Evolutionary conservation across 768 basidiomycete genomes (phyloP).

Genomic region (Leccinum rimulosum): DNA sequence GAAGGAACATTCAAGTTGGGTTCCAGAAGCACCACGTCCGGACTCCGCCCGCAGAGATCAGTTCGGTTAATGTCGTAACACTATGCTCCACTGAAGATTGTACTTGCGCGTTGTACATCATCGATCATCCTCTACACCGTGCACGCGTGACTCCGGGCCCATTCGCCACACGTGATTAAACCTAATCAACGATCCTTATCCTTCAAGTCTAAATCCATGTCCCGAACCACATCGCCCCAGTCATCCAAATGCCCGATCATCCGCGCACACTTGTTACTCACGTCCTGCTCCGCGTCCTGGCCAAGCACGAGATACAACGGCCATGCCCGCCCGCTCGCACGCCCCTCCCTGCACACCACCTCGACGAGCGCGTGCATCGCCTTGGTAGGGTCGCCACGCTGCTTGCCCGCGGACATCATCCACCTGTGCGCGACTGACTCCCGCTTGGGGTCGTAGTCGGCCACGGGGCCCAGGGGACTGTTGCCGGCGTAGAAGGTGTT

Average conservation of each 20-base stretch:
- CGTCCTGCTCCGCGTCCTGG: slow-evolving; percentile 50
- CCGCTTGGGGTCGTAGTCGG: slow-evolving; percentile 48
- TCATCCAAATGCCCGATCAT: slow-evolving; percentile 48
- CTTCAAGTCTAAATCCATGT: slow-evolving; percentile 38
- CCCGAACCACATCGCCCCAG: slow-evolving; percentile 50
- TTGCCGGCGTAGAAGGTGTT: slow-evolving; percentile 37
- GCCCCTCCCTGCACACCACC: slow-evolving; percentile 48
- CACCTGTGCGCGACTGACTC: slow-evolving; percentile 32
- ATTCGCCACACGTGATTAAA: too few relatives aligned
- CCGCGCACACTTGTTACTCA: slow-evolving; percentile 46
- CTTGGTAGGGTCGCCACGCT: slow-evolving; percentile 56
- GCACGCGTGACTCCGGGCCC: too few relatives aligned
- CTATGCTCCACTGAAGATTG: too few relatives aligned
- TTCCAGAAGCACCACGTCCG: too few relatives aligned
- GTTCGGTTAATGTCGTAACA: too few relatives aligned
- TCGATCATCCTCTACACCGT: too few relatives aligned
- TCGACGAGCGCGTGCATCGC: slow-evolving; percentile 52
- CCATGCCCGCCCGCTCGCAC: slow-evolving; percentile 45
- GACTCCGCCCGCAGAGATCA: too few relatives aligned
- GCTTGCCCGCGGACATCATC: slow-evolving; percentile 38
- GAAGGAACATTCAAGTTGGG: too few relatives aligned
- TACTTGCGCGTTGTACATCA: too few relatives aligned
- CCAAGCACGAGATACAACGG: slow-evolving; percentile 50
- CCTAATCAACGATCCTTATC: too few relatives aligned
- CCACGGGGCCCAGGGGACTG: slow-evolving; percentile 33